A percentile compares a stretch with the other conserved stretches of the same genome.
Evolutionary conservation across 2,329 filamentous ascomycete species (phyloP).

Genomic region (Aureobasidium sp.): DNA sequence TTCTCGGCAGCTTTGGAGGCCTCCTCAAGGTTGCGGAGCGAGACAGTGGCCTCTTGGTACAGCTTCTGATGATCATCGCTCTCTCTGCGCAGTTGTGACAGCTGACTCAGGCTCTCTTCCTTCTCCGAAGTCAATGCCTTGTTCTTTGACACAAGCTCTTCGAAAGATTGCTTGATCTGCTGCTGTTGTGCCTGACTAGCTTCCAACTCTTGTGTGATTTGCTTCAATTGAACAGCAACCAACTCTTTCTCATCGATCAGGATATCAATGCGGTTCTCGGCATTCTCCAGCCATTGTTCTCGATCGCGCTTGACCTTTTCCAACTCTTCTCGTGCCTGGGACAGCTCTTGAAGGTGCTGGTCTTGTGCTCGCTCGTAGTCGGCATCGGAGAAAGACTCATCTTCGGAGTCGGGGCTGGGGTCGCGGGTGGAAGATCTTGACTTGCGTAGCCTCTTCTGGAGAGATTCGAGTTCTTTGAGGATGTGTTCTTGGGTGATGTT

Average conservation of each 20-base stretch:
- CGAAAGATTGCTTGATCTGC: slow-evolving; percentile 12
- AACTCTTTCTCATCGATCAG: slow-evolving; percentile 24
- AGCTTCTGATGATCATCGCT: neutral
- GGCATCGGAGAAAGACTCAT: slow-evolving; percentile 9
- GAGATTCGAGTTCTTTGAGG: slow-evolving; percentile 15
- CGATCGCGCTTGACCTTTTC: slow-evolving; percentile 21
- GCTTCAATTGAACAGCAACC: slow-evolving; percentile 16
- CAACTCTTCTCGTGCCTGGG: slow-evolving; percentile 10
- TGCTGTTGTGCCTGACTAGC: slow-evolving; percentile 17
- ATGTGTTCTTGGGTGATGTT: slow-evolving; percentile 15
- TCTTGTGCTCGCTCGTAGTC: slow-evolving; percentile 9
- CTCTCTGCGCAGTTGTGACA: neutral
- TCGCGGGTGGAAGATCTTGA: neutral
- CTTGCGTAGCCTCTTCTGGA: slow-evolving; percentile 13
- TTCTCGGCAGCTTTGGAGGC: neutral
- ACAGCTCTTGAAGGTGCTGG: slow-evolving; percentile 13
- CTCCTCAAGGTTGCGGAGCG: neutral
- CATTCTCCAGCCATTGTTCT: slow-evolving; percentile 26
- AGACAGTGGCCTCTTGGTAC: neutral
- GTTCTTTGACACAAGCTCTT: slow-evolving; percentile 1
- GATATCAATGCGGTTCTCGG: slow-evolving; percentile 26
- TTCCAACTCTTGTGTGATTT: slow-evolving; percentile 13
- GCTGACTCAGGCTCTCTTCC: neutral
- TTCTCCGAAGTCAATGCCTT: slow-evolving; percentile 4
- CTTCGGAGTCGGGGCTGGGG: slow-evolving; percentile 10